Percentiles rank a stretch among this genome's conserved stretches.
These are phyloP conservation scores for Cyclotella sp. DNA, from an alignment of 108 stramenopile species.

Conservation along the genomic window DNA sequence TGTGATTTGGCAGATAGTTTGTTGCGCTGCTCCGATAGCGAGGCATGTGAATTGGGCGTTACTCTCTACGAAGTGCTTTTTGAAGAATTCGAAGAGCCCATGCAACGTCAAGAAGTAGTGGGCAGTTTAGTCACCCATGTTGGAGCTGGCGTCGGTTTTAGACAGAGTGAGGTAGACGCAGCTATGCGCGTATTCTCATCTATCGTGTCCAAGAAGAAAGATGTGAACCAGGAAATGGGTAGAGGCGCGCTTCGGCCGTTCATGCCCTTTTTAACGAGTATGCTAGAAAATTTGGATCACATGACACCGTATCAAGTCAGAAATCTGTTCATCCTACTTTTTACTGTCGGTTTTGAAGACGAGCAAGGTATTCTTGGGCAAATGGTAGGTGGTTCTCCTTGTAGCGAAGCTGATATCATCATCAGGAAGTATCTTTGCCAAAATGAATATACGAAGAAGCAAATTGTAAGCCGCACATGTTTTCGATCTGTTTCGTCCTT, in stretches of 20 bases:
- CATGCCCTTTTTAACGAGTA: constrained; percentile 42
- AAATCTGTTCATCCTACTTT: constrained; percentile 50
- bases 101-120: constrained; percentile 38
- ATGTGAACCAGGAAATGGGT: constrained; percentile 12
- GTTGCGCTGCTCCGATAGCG: constrained; percentile 21
- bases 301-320: constrained; percentile 56
- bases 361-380: constrained; percentile 23
- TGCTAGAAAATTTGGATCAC: constrained; percentile 50
- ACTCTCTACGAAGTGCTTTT: constrained; percentile 50
- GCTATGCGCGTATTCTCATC: constrained; percentile 53
- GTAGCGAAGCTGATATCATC: constrained; percentile 55
- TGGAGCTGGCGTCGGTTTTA: constrained; percentile 44
- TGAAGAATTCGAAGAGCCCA: constrained; percentile 50
- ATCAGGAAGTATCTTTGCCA: constrained; percentile 52
- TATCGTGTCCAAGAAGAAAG: constrained; percentile 33
- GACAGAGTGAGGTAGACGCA: constrained; percentile 51
- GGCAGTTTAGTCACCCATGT: constrained; percentile 2
- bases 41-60: constrained; percentile 43
- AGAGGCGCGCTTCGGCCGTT: constrained; percentile 47
- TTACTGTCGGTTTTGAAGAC: constrained; percentile 42
- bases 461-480: constrained; percentile 32
- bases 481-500: neutral
- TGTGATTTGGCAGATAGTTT: constrained; percentile 52
- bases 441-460: constrained; percentile 32
- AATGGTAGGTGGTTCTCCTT: constrained; percentile 32